A percentile compares a stretch with the other conserved stretches of the same genome.
These are phyloP conservation scores for Piromyces finnis DNA, from an alignment of 192 early-diverging fungal species.

Conservation along the genomic window DNA sequence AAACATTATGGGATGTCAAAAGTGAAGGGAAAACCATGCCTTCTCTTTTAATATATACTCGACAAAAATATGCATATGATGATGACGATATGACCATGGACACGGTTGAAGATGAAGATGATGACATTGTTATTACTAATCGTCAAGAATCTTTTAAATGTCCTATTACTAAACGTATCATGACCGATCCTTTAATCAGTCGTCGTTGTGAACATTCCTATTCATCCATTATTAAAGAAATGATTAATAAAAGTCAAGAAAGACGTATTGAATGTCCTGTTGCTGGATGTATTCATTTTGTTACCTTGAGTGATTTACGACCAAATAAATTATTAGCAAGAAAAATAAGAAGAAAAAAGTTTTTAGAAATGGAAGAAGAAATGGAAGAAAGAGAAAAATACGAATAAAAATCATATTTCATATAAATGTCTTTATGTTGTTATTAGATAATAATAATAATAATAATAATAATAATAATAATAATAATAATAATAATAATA, in stretches of 20 bases:
- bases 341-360: not conserved
- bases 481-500: too few species aligned
- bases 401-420: too few species aligned
- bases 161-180: not conserved
- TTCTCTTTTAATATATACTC: not conserved
- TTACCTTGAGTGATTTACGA: not conserved
- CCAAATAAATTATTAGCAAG: not conserved
- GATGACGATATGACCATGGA: not conserved
- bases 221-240: not conserved
- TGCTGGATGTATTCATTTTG: not conserved
- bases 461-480: too few species aligned
- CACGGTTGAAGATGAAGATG: not conserved
- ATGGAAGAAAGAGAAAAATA: not conserved
- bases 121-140: not conserved
- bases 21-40: not conserved
- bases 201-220: not conserved
- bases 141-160: not conserved
- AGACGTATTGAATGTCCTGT: not conserved
- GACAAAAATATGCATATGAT: not conserved
- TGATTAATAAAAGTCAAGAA: not conserved
- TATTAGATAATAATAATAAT: too few species aligned
- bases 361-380: not conserved
- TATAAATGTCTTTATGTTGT: too few species aligned
- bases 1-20: not conserved
- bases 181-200: not conserved